Base-by-base conservation (phyloP, 768 basidiomycete species). In the Galerina sulciceps region DNA sequence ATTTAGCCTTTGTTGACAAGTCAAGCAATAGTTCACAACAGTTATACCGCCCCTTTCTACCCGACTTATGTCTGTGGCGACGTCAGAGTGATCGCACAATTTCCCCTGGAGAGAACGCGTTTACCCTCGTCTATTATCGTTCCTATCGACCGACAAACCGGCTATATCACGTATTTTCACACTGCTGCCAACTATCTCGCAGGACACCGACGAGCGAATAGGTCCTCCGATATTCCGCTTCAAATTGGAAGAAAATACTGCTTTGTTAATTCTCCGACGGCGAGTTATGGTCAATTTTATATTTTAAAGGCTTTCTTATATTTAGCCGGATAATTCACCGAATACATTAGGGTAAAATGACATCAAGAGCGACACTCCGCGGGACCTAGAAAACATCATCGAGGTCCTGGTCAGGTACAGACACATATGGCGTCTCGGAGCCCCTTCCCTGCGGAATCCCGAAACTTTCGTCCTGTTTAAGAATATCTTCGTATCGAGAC, bases 361-460 rank as follows among this genome's bases (percentile, higher is more conserved):
- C 26, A 14, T 10, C 18, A 44, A 10, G 6, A 22, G 2, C 20
- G 10, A 31, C 26, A 31, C 26, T 31, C 26, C 49, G 36, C 18
- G 35, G 13, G 8, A 42, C 17, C 57, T 56, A 60, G 51, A 64
- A 64, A 34, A 64, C 50, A 15, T 60, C 59, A 36, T 64, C 53
- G 47, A 44, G 48, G 38, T 55, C 43, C 37, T 37, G 18, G 35
- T 36, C 18, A 37, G 10, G 34, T 20, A 17, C n/a, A 15, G 26
- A 9, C 15, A 8, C 20, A 45, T 20, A 20, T 40, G 26, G 26
- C 26, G 5, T 31, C 26, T 31, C 26, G 26, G 26, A 31, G 8
- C 26, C 26, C 26, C 26, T 31, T 31, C 26, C 26, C 8, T 31
- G 26, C 26, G 26, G 26, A 31, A 31, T 31, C 26, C 26, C 26